Evolutionary conservation across 176 grass and related monocot species (phyloP), one percentile per base, ranked within the genome.

Genomic region (Carex littledalei): DNA sequence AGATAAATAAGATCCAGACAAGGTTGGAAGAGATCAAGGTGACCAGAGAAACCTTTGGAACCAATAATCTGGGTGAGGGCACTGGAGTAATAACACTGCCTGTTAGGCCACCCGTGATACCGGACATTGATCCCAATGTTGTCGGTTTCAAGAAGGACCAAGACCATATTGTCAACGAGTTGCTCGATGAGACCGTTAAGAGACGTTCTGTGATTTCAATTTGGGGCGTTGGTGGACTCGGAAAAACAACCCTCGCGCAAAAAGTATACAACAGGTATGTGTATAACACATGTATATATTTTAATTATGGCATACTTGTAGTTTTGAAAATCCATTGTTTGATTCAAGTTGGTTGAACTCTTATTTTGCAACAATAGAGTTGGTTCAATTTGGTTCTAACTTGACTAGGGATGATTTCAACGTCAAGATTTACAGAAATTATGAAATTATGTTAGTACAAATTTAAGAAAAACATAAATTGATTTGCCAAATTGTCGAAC

Each of bases 231-330:
- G 79, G 79, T 16, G 79, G 79, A 32, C 59, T 82, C 17, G 79
- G 79, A 13, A 82, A 82, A 8, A 82, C 59, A 0, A 82, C 79
- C 8, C 79, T 82, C 14, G 79, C 79, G 0, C 59, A 15, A 15
- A 82, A 66, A 82, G 59, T 20, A 8, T 82, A 82, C 31, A 82
- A 82, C 7, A 82, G 59, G 79, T 82, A 39, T 39, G 37, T 39
- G 0, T 39, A 39, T 5, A 39, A 39, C 37, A 39, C 4, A 3
- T 37, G 37, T 39, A 39, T 39, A 6, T 39, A 26, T 26, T 39
- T 39, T 39, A 39, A 39, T 39, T 39, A 24, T 32, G 52, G 37
- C 3, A 39, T 5, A 5, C 37, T 39, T 5, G 37, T 39, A 39
- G 4, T 39, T 39, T 39, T 5, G 4, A 5, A 39, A 39, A 39